Evolutionary conservation across 164 flowering plant species (phyloP), one percentile per base, ranked within the genome.

Genomic region (Pachysandra terminalis): DNA sequence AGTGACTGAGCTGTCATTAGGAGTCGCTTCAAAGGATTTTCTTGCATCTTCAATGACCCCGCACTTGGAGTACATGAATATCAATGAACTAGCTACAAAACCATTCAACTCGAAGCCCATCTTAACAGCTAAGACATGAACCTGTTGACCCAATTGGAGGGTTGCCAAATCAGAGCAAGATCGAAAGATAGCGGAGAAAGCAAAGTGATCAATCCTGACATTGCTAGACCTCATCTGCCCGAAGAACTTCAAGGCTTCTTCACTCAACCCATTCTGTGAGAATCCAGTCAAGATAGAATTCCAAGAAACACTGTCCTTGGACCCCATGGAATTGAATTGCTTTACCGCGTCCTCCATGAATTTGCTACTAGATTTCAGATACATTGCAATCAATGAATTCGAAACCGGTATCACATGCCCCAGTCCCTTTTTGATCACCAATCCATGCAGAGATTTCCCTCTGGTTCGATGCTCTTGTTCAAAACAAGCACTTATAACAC

Each of bases 61-160:
- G 79, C 98, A 91, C 75, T 86, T 93, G 6, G 91, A 82, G 71
- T 93, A 93, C 94, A 93, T 87, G 71, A 83, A 86, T 51, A 91
- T 87, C 74, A 93, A 70, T 51, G 92, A 80, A 77, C 92, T 82
- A 35, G 87, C 82, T 0, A 93, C 98, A 75, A 82, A 86, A 22
- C 79, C 87, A 66, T 88, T 83, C 12, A 71, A 59, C 65, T 81
- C 83, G 48, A 86, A 83, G 24, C 94, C 92, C 22, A 70, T 76
- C 74, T 81, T 87, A 59, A 79, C 59, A 35, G 83, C 85, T 73
- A 85, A 69, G 32, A 26, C 77, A 79, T 93, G 98, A 78, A 87
- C 70, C 68, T 93, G 93, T 72, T 79, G 85, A 68, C 97, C 97
- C 72, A 88, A 73, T 53, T 78, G 86, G 37, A 91, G 85, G 19